Evolutionary conservation across 495 filamentous ascomycete species (phyloP), one percentile per base, ranked within the genome.

Genomic region (Xylaria grammica): DNA sequence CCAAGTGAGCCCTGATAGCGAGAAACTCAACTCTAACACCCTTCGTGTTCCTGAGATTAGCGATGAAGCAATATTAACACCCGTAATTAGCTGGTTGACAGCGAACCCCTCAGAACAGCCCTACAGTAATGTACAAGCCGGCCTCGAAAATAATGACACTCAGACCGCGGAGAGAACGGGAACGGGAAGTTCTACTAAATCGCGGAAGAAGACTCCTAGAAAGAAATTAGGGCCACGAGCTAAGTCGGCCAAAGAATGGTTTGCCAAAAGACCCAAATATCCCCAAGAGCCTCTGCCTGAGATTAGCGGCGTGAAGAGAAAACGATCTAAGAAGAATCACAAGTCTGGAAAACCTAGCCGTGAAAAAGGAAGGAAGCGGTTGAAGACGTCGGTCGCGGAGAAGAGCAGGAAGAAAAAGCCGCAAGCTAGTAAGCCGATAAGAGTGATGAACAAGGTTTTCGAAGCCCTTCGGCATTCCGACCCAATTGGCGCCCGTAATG

Each of bases 401-500:
- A 45, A 29, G 8, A 3, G 11, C 8, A n/a, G 3, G 22, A 20
- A 27, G 20, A 40, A 38, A 4, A 36, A 22, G 11, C 6, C 6
- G 11, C 5, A 5, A 36, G 34, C 5, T 11, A 36, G 11, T 5
- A 57, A 29, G 9, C 29, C 53, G 5, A 5, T 34, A 1, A 40
- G 29, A 17, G 36, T 19, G 38, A 58, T 45, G 38, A 15, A 0
- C 0, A 26, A 22, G 3, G 15, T 45, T 22, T 26, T 45, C 9
- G 17, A 58, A 32, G 20, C 15, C 38, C 38, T 58, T 6, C 9
- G 19, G 17, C 15, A 19, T 5, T 19, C 54, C 0, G 15, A 58
- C 30, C 54, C 38, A 19, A 58, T 58, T 3, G 38, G 30, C 7
- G 54, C 54, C 4, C 54, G 54, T 13, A 44, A 29, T 6, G 54